These are phyloP conservation scores for Mycena maculata DNA, from an alignment of 768 basidiomycete genomes.

Conservation along the genomic window DNA sequence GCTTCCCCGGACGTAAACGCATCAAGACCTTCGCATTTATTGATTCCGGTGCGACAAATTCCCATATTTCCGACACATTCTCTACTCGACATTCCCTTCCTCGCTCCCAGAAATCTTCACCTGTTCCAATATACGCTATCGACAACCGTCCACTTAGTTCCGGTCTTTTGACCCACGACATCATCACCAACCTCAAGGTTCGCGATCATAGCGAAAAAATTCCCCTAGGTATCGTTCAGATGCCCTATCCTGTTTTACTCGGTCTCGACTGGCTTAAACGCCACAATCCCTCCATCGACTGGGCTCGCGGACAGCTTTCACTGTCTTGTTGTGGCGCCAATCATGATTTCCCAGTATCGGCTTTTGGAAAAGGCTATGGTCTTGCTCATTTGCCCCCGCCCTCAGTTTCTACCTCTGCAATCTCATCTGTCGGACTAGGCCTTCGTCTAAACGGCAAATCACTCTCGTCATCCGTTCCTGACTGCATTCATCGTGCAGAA, in stretches of 20 bases:
- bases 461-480: conserved; percentile 2
- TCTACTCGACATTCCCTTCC: conserved; percentile 42
- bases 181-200: conserved; percentile 44
- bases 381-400: conserved; percentile 32
- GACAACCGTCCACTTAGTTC: conserved; percentile 53
- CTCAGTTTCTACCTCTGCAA: conserved; percentile 26
- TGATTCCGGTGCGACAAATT: conserved; percentile 50
- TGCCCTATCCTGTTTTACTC: conserved; percentile 48
- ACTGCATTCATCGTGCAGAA: conserved; percentile 23
- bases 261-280: conserved; percentile 51
- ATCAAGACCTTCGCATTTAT: conserved; percentile 50
- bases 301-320: conserved; percentile 39
- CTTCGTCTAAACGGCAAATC: too few species aligned
- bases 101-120: conserved; percentile 42
- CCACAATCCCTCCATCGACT: conserved; percentile 52
- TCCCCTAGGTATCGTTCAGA: conserved; percentile 45
- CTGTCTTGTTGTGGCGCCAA: conserved; percentile 21
- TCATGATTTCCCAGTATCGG: conserved; percentile 3
- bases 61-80: conserved; percentile 51
- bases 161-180: conserved; percentile 53
- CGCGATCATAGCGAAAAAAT: conserved; percentile 45
- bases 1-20: conserved; percentile 45
- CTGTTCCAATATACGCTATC: conserved; percentile 50
- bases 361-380: conserved; percentile 40
- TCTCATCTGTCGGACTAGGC: conserved; percentile 19